A percentile compares a stretch with the other conserved stretches of the same genome.
Conservation (phyloP, 805 yeast species). For the Lipomyces mesembrius region DNA sequence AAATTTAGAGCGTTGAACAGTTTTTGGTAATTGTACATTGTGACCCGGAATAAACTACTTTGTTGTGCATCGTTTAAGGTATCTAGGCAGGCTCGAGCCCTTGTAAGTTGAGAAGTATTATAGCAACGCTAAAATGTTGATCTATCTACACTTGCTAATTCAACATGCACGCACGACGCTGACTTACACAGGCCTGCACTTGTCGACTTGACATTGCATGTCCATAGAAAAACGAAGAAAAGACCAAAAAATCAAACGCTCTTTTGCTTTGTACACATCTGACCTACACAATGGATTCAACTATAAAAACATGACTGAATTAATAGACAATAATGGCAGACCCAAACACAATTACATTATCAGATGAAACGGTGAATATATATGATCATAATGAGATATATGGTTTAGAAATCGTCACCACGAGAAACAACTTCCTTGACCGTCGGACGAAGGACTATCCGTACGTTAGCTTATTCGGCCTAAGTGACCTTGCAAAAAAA, state of each 20-base stretch:
- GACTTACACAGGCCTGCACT: neutral
- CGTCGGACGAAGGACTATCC: conserved; percentile 78
- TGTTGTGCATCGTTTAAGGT: neutral
- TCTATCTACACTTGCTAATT: neutral
- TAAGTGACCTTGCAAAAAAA: neutral
- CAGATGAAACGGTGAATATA: neutral
- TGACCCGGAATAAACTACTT: neutral
- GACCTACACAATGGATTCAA: neutral
- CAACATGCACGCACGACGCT: neutral
- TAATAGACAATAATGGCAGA: neutral
- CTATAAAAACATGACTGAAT: neutral
- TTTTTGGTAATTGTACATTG: neutral
- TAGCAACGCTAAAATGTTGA: neutral
- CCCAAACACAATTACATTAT: neutral
- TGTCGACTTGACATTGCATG: neutral
- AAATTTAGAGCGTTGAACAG: neutral
- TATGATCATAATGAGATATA: neutral
- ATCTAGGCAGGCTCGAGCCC: neutral
- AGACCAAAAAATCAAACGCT: neutral
- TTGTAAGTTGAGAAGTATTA: neutral
- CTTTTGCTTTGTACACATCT: conserved; percentile 1
- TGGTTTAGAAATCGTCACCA: conserved; percentile 82
- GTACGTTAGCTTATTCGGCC: neutral
- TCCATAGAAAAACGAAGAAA: neutral
- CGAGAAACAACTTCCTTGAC: conserved; percentile 92